Base-by-base conservation (phyloP, 495 filamentous ascomycete species). In the Penicillium daleae region DNA sequence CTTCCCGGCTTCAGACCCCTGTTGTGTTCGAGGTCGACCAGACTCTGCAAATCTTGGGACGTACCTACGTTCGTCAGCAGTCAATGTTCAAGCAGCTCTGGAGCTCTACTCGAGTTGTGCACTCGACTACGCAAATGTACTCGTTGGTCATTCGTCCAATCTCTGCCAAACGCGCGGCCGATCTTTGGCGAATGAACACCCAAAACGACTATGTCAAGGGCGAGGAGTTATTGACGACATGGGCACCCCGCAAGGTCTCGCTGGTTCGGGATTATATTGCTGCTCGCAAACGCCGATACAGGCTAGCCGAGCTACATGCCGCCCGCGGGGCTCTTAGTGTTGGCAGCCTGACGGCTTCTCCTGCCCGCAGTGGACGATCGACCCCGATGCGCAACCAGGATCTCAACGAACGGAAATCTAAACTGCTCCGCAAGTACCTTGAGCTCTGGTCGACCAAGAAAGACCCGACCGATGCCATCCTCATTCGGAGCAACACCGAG, bases 131-230 rank as follows among this genome's bases (percentile, higher is more conserved):
- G 24, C 87, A 86, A 40, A 89, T 96, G 62, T 99, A 96, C 78
- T 90, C 90, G 9, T 77, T 97, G 39, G 85, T 86, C 29, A 87
- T 99, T 72, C 90, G 90, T 42, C 95, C 95, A 0, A 87, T 90
- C 12, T 92, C 92, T 22, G 92, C 94, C 42, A 97, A 97, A 75
- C 86, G 91, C 29, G 95, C 91, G 0, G 91, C 91, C 8, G 95
- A 99, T 68, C 82, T 99, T 4, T 99, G 95, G 95, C 85, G 95
- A 54, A 96, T 99, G 92, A 94, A 93, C 73, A 97, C 92, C 3
- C 87, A 92, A 51, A 87, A 94, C 64, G 90, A 94, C 70, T 97
- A 96, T 67, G 90, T 98, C 64, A 96, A 96, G 72, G 95, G 95
- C 32, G 94, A 98, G 74, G 95, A 99, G 72, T 81, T 86, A 21